Conservation (phyloP, 78 protist species). For the Monocercomonoides exilis region DNA sequence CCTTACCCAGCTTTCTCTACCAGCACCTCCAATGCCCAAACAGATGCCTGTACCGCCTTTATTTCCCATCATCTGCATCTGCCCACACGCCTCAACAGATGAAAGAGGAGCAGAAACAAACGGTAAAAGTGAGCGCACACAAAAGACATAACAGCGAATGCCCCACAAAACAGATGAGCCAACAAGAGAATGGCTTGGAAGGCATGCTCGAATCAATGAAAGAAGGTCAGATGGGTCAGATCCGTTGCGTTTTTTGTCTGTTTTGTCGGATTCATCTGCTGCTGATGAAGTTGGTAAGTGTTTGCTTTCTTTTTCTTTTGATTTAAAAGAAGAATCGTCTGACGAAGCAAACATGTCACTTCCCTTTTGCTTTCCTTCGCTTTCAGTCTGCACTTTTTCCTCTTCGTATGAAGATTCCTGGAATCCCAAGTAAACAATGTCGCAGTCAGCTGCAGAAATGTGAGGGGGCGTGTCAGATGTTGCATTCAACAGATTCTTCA, state of each 20-base stretch:
- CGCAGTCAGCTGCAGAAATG: not conserved
- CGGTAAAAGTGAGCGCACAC: not conserved
- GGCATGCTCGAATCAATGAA: not conserved
- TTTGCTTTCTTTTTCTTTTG: too few relatives aligned
- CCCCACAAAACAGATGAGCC: not conserved
- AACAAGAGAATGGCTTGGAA: not conserved
- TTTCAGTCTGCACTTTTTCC: not conserved
- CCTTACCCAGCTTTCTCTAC: too few relatives aligned
- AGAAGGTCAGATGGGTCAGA: not conserved
- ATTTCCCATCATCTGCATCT: not conserved
- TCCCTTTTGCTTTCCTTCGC: too few relatives aligned
- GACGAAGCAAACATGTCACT: too few relatives aligned
- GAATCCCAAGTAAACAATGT: not conserved
- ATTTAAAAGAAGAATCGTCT: too few relatives aligned
- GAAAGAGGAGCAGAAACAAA: not conserved
- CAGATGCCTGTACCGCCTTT: not conserved
- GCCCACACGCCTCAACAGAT: not conserved
- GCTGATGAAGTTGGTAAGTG: too few relatives aligned
- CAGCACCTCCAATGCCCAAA: not conserved
- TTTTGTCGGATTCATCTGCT: too few relatives aligned
- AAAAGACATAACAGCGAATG: not conserved
- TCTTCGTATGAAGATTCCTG: not conserved
- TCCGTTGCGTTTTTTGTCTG: too few relatives aligned
- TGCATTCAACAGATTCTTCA: not conserved
- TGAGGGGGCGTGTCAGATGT: not conserved